Percentiles rank a stretch among this genome's conserved stretches.
Conservation (phyloP, 1,139 yeast genomes). For the Sugiyamaella castrensis region DNA sequence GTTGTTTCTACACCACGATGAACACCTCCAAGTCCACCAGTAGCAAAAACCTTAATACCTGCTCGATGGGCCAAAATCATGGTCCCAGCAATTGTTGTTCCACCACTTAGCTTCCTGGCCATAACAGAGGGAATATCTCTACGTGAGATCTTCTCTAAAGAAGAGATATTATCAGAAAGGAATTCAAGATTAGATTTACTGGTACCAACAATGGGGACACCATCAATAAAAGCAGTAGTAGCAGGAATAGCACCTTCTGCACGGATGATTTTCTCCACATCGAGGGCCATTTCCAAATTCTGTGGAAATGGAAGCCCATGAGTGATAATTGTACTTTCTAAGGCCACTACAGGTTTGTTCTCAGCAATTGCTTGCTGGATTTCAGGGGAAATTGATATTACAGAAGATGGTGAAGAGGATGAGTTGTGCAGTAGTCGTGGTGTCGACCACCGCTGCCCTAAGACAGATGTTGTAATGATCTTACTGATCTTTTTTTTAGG, state of each 20-base stretch:
- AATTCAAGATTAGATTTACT: slow-evolving; percentile 45
- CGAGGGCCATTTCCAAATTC: slow-evolving; percentile 66
- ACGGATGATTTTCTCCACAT: slow-evolving; percentile 63
- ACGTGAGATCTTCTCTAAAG: slow-evolving; percentile 65
- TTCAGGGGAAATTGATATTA: slow-evolving; percentile 48
- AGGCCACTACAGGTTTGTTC: slow-evolving; percentile 65
- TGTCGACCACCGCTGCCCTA: background rate
- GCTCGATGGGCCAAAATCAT: slow-evolving; percentile 76
- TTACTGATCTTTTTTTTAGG: too few relatives aligned
- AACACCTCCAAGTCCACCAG: slow-evolving; percentile 94
- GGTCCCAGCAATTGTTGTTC: slow-evolving; percentile 88
- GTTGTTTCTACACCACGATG: slow-evolving; percentile 74
- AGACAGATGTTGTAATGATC: background rate
- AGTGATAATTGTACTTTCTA: slow-evolving; percentile 84
- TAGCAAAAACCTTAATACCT: slow-evolving; percentile 82
- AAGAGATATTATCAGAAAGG: slow-evolving; percentile 32
- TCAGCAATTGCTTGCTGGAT: slow-evolving; percentile 57
- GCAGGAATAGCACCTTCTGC: slow-evolving; percentile 76
- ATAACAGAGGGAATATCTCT: slow-evolving; percentile 76
- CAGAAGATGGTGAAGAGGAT: background rate
- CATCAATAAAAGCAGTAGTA: slow-evolving; percentile 74
- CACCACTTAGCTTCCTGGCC: slow-evolving; percentile 65
- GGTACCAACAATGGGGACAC: slow-evolving; percentile 70
- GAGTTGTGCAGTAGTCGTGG: background rate
- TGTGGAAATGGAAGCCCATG: slow-evolving; percentile 87